Conservation (phyloP, 257 asterid species). For the Solanum sitiens region DNA sequence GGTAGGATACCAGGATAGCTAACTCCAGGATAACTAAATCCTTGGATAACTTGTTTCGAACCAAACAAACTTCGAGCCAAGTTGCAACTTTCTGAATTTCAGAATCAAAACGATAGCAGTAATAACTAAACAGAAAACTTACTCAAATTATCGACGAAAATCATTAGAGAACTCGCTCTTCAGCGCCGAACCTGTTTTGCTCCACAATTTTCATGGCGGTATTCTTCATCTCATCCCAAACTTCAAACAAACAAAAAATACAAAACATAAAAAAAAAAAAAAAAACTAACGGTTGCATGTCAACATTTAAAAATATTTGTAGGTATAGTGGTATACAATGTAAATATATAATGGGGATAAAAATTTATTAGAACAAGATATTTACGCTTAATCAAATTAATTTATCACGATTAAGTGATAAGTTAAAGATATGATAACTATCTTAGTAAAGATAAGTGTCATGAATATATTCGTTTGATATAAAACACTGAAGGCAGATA, state of each 20-base stretch:
- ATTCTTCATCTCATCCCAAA: background rate
- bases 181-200: conserved; percentile 90
- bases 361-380: background rate
- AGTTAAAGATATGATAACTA: background rate
- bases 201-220: conserved; percentile 29
- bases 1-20: too few relatives aligned
- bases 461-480: too few relatives aligned
- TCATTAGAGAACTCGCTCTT: conserved; percentile 85
- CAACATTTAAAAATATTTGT: too few relatives aligned
- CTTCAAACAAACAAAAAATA: background rate
- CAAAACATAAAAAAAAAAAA: background rate
- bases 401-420: background rate
- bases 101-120: background rate
- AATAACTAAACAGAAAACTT: conserved; percentile 6
- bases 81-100: background rate
- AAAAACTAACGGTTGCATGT: background rate
- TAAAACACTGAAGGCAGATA: background rate
- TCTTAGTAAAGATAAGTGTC: background rate
- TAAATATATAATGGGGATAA: background rate
- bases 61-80: background rate
- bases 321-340: too few relatives aligned
- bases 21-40: too few relatives aligned
- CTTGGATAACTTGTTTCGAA: too few relatives aligned
- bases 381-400: background rate
- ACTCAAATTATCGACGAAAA: conserved; percentile 91